Base-by-base conservation (phyloP, 495 filamentous ascomycete genomes). In the Tuber aestivum region DNA sequence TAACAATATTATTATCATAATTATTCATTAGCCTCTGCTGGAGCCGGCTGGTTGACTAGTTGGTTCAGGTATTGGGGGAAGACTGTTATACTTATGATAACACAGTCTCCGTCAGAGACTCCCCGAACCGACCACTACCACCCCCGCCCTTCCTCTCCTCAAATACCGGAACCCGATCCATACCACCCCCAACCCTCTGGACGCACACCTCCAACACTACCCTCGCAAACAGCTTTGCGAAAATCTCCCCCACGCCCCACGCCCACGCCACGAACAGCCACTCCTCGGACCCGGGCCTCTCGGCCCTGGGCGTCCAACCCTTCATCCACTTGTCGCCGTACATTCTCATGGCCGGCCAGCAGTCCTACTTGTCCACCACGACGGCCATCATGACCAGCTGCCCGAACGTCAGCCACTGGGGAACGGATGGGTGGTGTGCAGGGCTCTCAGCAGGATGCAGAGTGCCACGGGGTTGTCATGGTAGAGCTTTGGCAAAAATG, bases 231-330 rank as follows among this genome's bases (percentile, higher is more conserved):
- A 80, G 50, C 9, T 32, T 41, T 6, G 7, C 71, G 78, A 81
- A 80, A 5, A 42, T 41, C 2, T 68, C 41, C 2, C 71, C 42
- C 16, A 41, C 61, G 12, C 72, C 72, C 76, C 76, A 81, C 16
- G 77, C 78, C 74, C 75, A 81, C 6, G 78, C 9, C 23, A 81
- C 68, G 38, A 80, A 80, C 10, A 81, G 12, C 74, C 75, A 80
- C 37, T 77, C 72, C 41, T 68, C 71, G 69, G 70, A 75, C 0
- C 73, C 73, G 18, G n/a, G 20, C 4, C 5, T 70, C 50, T 41
- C 27, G 14, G 45, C 70, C 32, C 40, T 18, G 0, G 20, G 7
- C 16, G 23, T 79, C 50, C 65, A 75, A 5, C 44, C 70, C 3
- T 69, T 18, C 56, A 81, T 81, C 79, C 78, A 81, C 6, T 5